Percentiles rank a stretch among this genome's conserved stretches.
phyloP scores from a whole-genome alignment of 108 stramenopile genomes.

The Epithemia pelagica region DNA sequence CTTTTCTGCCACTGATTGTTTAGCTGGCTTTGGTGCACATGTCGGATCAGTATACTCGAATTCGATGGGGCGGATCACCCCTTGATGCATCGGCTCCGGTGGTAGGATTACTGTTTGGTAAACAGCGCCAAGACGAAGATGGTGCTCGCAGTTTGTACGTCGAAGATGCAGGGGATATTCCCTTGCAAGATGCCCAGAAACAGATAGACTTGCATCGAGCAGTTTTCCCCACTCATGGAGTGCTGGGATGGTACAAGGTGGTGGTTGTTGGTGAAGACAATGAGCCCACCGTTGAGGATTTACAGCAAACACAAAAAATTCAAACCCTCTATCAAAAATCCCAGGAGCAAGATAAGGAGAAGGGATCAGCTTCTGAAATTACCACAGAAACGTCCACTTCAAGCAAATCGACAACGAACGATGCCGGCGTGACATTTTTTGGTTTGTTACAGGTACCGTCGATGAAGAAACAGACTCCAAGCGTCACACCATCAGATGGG shows the following conservation, averaged over 20 bases:
- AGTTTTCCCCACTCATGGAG: constrained; percentile 67
- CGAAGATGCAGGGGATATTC: constrained; percentile 38
- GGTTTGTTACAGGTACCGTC: constrained; percentile 27
- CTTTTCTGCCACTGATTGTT: not conserved
- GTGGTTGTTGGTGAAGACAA: not conserved
- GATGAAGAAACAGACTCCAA: not conserved
- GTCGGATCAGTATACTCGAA: constrained; percentile 80
- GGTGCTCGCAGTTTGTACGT: constrained; percentile 13
- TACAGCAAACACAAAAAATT: constrained; percentile 35
- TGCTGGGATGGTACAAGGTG: constrained; percentile 82
- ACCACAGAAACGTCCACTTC: no score
- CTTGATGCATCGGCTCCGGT: constrained; percentile 45
- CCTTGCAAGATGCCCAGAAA: constrained; percentile 26
- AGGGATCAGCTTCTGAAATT: no score
- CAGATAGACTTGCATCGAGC: constrained; percentile 73
- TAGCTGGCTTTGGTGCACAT: constrained; percentile 77
- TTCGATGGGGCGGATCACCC: constrained; percentile 65
- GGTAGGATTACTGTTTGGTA: constrained; percentile 62
- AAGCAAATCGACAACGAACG: no score
- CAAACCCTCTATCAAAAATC: constrained; percentile 21
- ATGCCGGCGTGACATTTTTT: constrained; percentile 12
- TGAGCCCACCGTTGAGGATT: constrained; percentile 48
- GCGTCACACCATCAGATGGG: no score
- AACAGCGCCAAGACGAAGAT: not conserved
- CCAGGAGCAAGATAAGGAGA: no score